Evolutionary conservation across 257 asterid species (phyloP).

Genomic region (Fraxinus americana): DNA sequence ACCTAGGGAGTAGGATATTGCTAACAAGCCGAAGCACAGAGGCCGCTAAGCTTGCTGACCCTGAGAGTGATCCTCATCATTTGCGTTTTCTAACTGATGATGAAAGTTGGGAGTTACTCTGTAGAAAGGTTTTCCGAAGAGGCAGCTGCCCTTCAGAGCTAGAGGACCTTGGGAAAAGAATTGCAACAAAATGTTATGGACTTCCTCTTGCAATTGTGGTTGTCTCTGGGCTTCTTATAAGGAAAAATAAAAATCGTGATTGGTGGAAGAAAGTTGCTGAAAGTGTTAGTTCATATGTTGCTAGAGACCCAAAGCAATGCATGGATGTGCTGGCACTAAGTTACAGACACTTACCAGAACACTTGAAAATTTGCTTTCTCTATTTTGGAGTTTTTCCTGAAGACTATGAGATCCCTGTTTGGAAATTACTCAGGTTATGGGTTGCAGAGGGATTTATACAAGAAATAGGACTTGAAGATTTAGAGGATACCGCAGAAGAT

Average conservation of each 20-base stretch:
- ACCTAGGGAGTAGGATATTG: slow-evolving; percentile 31
- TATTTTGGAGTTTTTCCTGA: slow-evolving; percentile 40
- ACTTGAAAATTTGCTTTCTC: slow-evolving; percentile 40
- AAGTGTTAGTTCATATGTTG: slow-evolving; percentile 32
- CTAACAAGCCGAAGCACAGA: slow-evolving; percentile 35
- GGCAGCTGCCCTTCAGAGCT: slow-evolving; percentile 32
- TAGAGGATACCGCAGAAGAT: slow-evolving; percentile 37
- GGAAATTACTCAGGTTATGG: slow-evolving; percentile 39
- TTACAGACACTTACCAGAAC: slow-evolving; percentile 39
- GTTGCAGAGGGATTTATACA: slow-evolving; percentile 42
- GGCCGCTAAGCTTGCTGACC: slow-evolving; percentile 35
- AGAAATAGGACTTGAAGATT: slow-evolving; percentile 21
- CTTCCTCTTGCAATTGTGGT: slow-evolving; percentile 44
- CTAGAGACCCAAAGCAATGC: slow-evolving; percentile 33
- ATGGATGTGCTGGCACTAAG: slow-evolving; percentile 39
- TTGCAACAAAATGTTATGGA: slow-evolving; percentile 40
- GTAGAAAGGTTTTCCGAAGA: slow-evolving; percentile 24
- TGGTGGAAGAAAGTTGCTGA: slow-evolving; percentile 37
- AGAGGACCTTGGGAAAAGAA: slow-evolving; percentile 31
- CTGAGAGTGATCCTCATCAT: slow-evolving; percentile 23
- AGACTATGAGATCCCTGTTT: slow-evolving; percentile 36
- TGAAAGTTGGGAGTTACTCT: slow-evolving; percentile 45
- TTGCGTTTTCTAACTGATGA: slow-evolving; percentile 27
- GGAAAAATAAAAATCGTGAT: slow-evolving; percentile 27
- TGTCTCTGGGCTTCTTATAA: slow-evolving; percentile 35